phyloP scores from a whole-genome alignment of 2,329 filamentous ascomycete genomes.

The Zasmidium angulare region DNA sequence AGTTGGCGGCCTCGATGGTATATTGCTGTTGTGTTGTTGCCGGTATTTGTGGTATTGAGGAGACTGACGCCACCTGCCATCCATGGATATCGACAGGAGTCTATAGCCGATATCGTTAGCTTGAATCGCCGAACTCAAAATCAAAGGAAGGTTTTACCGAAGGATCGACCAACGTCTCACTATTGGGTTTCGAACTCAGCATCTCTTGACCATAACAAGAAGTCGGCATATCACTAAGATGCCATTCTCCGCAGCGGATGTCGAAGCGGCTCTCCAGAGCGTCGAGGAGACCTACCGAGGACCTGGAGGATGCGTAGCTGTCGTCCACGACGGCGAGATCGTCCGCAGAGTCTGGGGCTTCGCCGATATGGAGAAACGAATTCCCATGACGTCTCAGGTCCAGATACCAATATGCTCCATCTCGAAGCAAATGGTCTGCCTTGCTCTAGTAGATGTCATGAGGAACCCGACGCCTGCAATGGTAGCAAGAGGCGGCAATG shows the following conservation, averaged over 20 bases:
- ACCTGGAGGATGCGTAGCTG: conserved; percentile 44
- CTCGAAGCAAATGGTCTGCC: conserved; percentile 48
- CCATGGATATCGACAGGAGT: no score
- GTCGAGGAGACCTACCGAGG: conserved; percentile 29
- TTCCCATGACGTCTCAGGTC: conserved; percentile 39
- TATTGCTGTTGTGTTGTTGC: no score
- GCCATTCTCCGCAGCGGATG: neutral
- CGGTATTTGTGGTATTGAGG: no score
- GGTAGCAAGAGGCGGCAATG: conserved; percentile 14
- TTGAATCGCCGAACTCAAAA: no score
- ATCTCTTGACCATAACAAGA: no score
- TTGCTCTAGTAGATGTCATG: conserved; percentile 38
- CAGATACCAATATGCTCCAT: conserved; percentile 50
- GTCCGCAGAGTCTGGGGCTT: conserved; percentile 45
- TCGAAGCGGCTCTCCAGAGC: neutral
- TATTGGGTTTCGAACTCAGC: no score
- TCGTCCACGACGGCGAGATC: conserved; percentile 45
- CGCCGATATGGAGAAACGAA: conserved; percentile 42
- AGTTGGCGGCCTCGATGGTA: no score
- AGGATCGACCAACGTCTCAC: no score
- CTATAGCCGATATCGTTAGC: no score
- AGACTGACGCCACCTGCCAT: no score
- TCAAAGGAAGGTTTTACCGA: neutral
- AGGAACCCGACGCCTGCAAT: conserved; percentile 34
- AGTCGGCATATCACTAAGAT: neutral